Base-by-base conservation (phyloP, 345 rosid species). In the Toxicodendron radicans region DNA sequence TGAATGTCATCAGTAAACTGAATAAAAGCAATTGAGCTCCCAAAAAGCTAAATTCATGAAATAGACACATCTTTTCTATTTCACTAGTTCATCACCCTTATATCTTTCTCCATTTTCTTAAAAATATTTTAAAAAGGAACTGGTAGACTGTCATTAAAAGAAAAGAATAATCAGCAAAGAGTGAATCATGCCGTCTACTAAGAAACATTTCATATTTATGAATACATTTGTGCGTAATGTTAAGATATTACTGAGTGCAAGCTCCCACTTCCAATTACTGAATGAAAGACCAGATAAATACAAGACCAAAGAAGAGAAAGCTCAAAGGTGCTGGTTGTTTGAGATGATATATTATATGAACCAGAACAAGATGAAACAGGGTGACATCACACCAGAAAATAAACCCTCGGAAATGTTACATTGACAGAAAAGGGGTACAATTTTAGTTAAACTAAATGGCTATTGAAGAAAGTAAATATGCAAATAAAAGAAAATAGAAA, bases 1-100 rank as follows among this genome's bases (percentile, higher is more conserved):
- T 45, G 61, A 20, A 64, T 56, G 10, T 46, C 30, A 43, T 56
- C n/a, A 58, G 16, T 32, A 35, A 35, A 59, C 35, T 10, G 51
- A 45, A n/a, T 41, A 7, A 49, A 24, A 10, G 74, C 20, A 38
- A 21, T 21, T 16, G 1, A 56, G 60, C 58, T 45, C 48, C 54
- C 35, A 67, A 60, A 38, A 70, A 74, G 57, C 53, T 58, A 32
- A 58, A 30, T 46, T 41, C 60, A 56, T 59, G 54, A 70, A 10
- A 45, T 11, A 71, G 10, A 45, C 1, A 10, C 14, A 71, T 45
- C 20, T 27, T 38, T 38, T 7, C 43, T 38, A 38, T 38, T 38
- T 38, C 43, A 38, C 9, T 38, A 38, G 43, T 38, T 38, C 43
- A 38, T 7, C 43, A 38, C 43, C 43, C 43, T 38, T 8, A 38